phyloP scores from a whole-genome alignment of 2,329 filamentous ascomycete species.

The Botrytis aclada region DNA sequence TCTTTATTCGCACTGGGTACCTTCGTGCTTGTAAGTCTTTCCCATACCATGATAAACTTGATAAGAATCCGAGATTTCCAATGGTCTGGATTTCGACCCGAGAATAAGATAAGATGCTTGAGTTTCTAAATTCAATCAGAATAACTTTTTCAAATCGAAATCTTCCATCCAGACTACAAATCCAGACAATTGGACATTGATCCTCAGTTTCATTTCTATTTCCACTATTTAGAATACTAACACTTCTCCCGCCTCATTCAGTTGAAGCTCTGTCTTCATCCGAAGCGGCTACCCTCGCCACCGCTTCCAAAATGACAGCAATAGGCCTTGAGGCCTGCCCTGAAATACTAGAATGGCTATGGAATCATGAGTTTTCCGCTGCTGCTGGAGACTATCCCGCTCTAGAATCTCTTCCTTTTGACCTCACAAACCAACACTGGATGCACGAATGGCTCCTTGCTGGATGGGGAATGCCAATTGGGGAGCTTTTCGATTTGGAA shows the following conservation, averaged over 20 bases:
- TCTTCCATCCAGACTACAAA: neutral
- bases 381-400: slow-evolving; percentile 45
- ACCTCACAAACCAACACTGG: slow-evolving; percentile 19
- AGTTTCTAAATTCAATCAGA: neutral
- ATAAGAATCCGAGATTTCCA: neutral
- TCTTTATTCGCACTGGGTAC: slow-evolving; percentile 42
- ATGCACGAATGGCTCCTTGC: slow-evolving; percentile 45
- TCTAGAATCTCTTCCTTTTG: slow-evolving; percentile 44
- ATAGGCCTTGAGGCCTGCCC: slow-evolving; percentile 5
- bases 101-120: neutral
- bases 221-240: neutral
- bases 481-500: slow-evolving; percentile 49
- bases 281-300: neutral
- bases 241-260: neutral
- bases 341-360: neutral
- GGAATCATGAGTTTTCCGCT: slow-evolving; percentile 46
- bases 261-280: neutral
- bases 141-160: neutral
- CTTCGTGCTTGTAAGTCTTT: slow-evolving; percentile 35
- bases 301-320: neutral
- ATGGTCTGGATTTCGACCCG: neutral
- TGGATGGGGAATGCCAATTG: slow-evolving; percentile 52
- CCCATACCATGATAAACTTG: slow-evolving; percentile 31
- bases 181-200: neutral
- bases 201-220: neutral